Evolutionary conservation across 2,329 filamentous ascomycete species (phyloP), one percentile per base, ranked within the genome.

Genomic region (Bipolaris victoriae): DNA sequence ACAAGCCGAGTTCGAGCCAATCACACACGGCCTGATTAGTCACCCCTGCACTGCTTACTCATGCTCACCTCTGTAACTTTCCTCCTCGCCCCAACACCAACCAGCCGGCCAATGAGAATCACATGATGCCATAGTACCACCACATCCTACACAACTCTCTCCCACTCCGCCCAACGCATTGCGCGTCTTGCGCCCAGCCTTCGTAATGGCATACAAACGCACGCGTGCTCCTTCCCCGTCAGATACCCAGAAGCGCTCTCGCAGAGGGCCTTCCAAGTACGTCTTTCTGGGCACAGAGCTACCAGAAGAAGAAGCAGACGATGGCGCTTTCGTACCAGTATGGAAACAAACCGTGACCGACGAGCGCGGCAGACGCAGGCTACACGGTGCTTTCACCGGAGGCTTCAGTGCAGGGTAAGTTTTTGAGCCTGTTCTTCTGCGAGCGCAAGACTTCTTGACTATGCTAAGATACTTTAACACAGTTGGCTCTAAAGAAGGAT

Each of bases 261-360:
- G 86, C 86, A 67, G 84, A 86, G 58, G 58, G 16, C 57, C 50
- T 11, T 20, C 60, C 15, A 90, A 43, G n/a, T 68, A 69, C 50
- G 64, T 75, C 4, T 63, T 65, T 11, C 59, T 74, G 7, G 95
- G 95, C 72, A 97, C 92, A 2, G 88, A 93, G 7, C 83, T 99
- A 15, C 92, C 90, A 3, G 83, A 89, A 47, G 86, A 91, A 18
- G 83, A 86, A 36, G 88, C 92, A 68, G 93, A 98, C 76, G 91
- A 97, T 80, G 94, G 93, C 60, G 92, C 91, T 39, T 98, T 93
- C 73, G 86, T 97, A 15, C 95, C 95, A 0, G 79, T 97, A n/a
- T 98, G 95, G 92, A 97, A 98, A 80, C 95, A 99, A 81, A 94
- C 97, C 74, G 93, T 96, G 74, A 90, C 90, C 57, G 95, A 99